phyloP scores from a whole-genome alignment of 306 rosid genomes.

The Trifolium dubium region DNA sequence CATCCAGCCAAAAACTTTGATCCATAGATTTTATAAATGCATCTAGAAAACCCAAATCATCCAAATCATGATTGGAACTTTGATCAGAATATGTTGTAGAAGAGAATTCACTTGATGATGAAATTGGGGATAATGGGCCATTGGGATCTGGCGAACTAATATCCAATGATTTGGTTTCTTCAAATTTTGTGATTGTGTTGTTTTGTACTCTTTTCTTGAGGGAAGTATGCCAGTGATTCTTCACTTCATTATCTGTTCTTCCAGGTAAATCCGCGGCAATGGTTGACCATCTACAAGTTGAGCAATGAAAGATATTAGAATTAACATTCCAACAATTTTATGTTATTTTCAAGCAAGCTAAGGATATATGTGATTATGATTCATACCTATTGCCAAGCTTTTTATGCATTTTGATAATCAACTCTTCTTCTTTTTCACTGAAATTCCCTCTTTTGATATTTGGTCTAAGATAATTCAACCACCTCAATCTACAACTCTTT shows the following conservation, averaged over 20 bases:
- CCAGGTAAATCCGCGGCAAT: constrained; percentile 48
- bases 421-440: constrained; percentile 41
- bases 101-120: constrained; percentile 34
- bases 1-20: constrained; percentile 39
- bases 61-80: background rate
- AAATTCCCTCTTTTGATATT: constrained; percentile 49
- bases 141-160: constrained; percentile 18
- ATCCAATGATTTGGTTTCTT: constrained; percentile 18
- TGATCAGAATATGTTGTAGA: background rate
- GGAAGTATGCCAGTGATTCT: constrained; percentile 53
- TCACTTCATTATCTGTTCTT: constrained; percentile 55
- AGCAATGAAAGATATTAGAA: no score
- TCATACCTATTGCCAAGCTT: constrained; percentile 36
- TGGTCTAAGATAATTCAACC: constrained; percentile 57
- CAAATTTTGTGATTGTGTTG: background rate
- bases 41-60: constrained; percentile 46
- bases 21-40: background rate
- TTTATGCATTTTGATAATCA: constrained; percentile 37
- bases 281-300: constrained; percentile 44
- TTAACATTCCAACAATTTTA: no score
- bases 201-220: constrained; percentile 39
- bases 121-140: constrained; percentile 11
- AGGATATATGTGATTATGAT: no score
- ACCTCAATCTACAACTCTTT: constrained; percentile 55
- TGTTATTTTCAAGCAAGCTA: no score